Evolutionary conservation across 257 asterid genomes (phyloP).

Genomic region (Nemophila menziesii): DNA sequence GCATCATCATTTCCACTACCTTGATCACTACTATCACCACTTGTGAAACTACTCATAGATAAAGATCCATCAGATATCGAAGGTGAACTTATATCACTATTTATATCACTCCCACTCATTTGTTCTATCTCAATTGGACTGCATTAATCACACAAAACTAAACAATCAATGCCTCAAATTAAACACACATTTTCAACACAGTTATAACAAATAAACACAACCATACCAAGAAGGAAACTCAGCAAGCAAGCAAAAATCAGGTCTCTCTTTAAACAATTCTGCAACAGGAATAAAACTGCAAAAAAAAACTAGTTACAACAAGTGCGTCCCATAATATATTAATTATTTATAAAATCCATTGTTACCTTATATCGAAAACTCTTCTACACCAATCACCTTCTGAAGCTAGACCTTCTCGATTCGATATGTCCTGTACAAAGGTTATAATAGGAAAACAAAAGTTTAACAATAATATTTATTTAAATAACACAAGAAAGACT

Average conservation of each 20-base stretch:
- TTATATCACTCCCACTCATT: constrained; percentile 11
- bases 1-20: constrained; percentile 49
- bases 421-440: constrained; percentile 58
- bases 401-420: constrained; percentile 65
- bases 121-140: constrained; percentile 18
- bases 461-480: neutral
- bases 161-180: too few species aligned
- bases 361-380: constrained; percentile 44
- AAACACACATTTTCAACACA: too few species aligned
- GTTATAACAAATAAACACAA: constrained; percentile 30
- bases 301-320: neutral
- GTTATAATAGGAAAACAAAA: constrained; percentile 1
- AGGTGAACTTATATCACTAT: constrained; percentile 25
- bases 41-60: constrained; percentile 28
- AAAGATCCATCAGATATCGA: constrained; percentile 28
- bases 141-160: constrained; percentile 8
- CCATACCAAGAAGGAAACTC: constrained; percentile 59
- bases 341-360: neutral
- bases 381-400: constrained; percentile 57
- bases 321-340: neutral
- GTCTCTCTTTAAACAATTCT: constrained; percentile 46
- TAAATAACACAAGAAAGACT: neutral
- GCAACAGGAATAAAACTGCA: constrained; percentile 54
- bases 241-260: constrained; percentile 44
- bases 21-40: constrained; percentile 44